Conservation (phyloP, 1,139 yeast genomes). For the Hanseniaspora uvarum region DNA sequence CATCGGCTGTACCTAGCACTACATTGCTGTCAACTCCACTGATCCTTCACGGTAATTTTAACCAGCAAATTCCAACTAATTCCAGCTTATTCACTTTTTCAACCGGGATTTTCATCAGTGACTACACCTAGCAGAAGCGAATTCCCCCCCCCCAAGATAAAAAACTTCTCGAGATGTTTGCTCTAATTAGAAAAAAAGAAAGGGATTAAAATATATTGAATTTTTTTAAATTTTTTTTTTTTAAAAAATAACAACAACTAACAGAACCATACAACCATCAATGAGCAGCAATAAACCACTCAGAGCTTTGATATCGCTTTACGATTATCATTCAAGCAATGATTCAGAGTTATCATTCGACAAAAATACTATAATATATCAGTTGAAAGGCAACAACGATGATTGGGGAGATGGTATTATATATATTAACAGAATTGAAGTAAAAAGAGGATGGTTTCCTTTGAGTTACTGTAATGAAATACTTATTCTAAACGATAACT, state of each 20-base stretch:
- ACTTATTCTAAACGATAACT: conserved; percentile 7
- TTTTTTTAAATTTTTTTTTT: background rate
- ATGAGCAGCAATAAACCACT: conserved; percentile 5
- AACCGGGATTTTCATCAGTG: no score
- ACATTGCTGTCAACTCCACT: no score
- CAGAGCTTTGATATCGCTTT: conserved; percentile 7
- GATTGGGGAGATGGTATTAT: conserved; percentile 17
- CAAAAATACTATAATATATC: conserved; percentile 12
- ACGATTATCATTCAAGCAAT: conserved; percentile 1
- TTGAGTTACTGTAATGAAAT: conserved; percentile 8
- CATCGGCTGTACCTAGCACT: no score
- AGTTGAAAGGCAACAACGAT: background rate
- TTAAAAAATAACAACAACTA: background rate
- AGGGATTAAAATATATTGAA: background rate
- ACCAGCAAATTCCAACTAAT: no score
- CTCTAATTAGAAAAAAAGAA: no score
- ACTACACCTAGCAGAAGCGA: no score
- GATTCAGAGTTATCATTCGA: conserved; percentile 2
- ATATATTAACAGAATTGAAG: background rate
- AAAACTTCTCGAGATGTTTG: no score
- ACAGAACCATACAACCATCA: background rate
- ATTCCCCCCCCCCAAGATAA: no score
- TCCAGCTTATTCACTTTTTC: no score
- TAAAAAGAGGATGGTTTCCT: conserved; percentile 18
- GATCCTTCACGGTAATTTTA: no score